Base-by-base conservation (phyloP, 441 rosid species). In the Isatis lusitanica region DNA sequence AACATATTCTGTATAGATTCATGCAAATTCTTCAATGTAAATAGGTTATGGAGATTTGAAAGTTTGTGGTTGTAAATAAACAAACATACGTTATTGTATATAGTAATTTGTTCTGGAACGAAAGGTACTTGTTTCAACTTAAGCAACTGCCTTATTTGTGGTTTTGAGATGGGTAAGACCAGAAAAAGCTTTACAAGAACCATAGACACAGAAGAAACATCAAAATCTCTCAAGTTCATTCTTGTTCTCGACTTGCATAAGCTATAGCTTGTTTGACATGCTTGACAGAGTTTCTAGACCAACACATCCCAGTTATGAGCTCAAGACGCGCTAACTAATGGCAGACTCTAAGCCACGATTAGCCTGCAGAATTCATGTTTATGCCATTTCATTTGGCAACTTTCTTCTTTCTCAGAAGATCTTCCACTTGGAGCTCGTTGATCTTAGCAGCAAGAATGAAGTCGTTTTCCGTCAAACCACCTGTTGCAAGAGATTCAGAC, bases 381-480 rank as follows among this genome's bases (percentile, higher is more conserved):
- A 9, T 38, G 31, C 9, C 53, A 39, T 13, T 68, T 77, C 61
- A 72, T 68, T 72, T 61, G 55, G 55, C 35, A 60, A 53, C 72
- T 77, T 60, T 73, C 79, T 85, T 86, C 73, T 82, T 88, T 72
- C 94, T 81, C 52, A 92, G 74, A 21, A 92, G 85, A 65, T 80
- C 80, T 57, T 86, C 88, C 67, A 92, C 74, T 73, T 85, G 79
- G 50, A 92, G 90, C 31, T 69, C 76, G 70, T 82, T 88, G 83
- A 94, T 89, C 85, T 90, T 90, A 10, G 97, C 87, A 61, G 97
- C 97, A 30, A 94, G 97, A 74, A 92, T 89, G 84, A 89, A 90
- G 86, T 92, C 98, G 68, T 92, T 94, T 74, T 94, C 99, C 0
- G 98, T 94, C 74, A 92, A 72, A 52, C 97, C 97, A 66, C 89